Evolutionary conservation across 257 asterid genomes (phyloP).

Genomic region (Salvia hispanica): DNA sequence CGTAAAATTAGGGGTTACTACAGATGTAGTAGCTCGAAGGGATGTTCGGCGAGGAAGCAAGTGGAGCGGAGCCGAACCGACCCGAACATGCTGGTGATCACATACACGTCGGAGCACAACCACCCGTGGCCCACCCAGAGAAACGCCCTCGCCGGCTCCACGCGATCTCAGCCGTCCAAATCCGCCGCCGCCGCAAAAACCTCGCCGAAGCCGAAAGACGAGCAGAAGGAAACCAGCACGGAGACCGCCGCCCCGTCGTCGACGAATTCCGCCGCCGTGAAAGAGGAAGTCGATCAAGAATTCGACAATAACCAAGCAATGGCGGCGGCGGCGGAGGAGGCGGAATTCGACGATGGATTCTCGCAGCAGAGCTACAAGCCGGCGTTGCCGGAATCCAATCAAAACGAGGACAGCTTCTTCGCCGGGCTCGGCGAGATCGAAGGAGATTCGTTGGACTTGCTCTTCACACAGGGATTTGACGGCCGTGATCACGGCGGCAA

Average conservation of each 20-base stretch:
- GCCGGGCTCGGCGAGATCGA: constrained; percentile 56
- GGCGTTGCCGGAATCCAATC: constrained; percentile 38
- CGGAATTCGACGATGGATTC: constrained; percentile 23
- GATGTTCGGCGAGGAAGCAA: constrained; percentile 94
- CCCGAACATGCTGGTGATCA: constrained; percentile 89
- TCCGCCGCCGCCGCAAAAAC: too few species aligned
- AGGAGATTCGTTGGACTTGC: constrained; percentile 55
- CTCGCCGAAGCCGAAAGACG: constrained; percentile 31
- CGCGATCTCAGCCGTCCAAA: constrained; percentile 62
- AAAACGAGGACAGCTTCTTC: constrained; percentile 59
- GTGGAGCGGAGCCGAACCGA: constrained; percentile 95
- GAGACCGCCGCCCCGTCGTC: too few species aligned
- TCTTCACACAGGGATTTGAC: constrained; percentile 54
- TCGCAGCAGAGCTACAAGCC: constrained; percentile 55
- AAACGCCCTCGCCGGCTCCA: constrained; percentile 92
- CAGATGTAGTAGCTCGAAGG: constrained; percentile 96
- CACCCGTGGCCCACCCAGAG: constrained; percentile 98
- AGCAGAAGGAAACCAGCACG: constrained; percentile 24
- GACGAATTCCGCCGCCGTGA: constrained; percentile 30
- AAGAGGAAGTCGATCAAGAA: constrained; percentile 53
- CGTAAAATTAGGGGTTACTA: constrained; percentile 71
- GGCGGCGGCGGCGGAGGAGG: constrained; percentile 53
- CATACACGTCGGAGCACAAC: constrained; percentile 93
- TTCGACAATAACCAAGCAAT: too few species aligned
- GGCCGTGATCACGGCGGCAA: constrained; percentile 33